Conservation (phyloP, 352 stramenopile genomes). For the Globisporangium abappressorium region DNA sequence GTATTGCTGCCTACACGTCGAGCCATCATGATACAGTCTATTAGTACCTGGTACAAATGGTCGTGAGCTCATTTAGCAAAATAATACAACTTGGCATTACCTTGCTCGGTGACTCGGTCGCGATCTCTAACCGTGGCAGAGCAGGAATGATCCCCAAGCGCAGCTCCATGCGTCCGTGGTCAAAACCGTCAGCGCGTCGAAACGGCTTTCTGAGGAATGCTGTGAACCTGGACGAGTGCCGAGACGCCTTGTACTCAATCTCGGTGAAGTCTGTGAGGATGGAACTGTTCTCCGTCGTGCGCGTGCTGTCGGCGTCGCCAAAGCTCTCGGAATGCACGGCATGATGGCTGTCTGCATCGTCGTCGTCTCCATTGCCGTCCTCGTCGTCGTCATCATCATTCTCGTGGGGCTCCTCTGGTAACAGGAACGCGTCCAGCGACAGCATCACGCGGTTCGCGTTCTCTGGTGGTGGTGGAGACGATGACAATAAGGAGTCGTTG, state of each 20-base stretch:
- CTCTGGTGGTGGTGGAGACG: background rate
- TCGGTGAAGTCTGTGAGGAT: conserved; percentile 60
- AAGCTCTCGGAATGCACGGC: conserved; percentile 78
- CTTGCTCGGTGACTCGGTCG: conserved; percentile 59
- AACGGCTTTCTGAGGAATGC: conserved; percentile 73
- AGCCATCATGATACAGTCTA: background rate
- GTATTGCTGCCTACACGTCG: conserved; percentile 48
- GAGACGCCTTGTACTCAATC: conserved; percentile 36
- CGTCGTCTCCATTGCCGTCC: conserved; percentile 39
- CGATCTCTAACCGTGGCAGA: conserved; percentile 40
- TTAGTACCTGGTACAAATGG: background rate
- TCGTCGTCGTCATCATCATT: conserved; percentile 39
- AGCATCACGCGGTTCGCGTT: background rate
- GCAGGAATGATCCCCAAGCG: conserved; percentile 44
- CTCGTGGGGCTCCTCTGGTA: conserved; percentile 37
- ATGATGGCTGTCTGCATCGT: conserved; percentile 65
- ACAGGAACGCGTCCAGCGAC: conserved; percentile 32
- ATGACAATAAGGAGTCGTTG: conserved; percentile 1
- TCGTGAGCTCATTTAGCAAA: background rate
- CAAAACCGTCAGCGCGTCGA: conserved; percentile 49
- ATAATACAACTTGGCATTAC: conserved; percentile 20
- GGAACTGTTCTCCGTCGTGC: conserved; percentile 73
- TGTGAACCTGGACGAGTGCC: conserved; percentile 58
- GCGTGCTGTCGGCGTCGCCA: conserved; percentile 64
- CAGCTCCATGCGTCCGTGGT: conserved; percentile 36